These are phyloP conservation scores for Bisporella sp. DNA, from an alignment of 2,329 filamentous ascomycete genomes.

Conservation along the genomic window DNA sequence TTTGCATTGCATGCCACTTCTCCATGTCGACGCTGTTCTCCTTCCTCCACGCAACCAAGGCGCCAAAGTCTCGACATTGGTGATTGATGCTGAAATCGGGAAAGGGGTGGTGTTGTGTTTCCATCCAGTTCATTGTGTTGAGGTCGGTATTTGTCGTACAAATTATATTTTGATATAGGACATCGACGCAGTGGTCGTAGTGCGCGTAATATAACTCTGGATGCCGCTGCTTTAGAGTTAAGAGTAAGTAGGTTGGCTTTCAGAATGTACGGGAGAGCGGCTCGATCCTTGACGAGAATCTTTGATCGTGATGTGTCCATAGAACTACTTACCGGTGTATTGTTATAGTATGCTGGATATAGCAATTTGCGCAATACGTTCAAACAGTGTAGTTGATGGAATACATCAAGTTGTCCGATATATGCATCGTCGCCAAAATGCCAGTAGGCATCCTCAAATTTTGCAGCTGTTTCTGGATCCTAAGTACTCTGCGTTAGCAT, in stretches of 20 bases:
- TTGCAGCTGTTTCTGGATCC: too few species aligned
- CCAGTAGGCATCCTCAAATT: too few species aligned
- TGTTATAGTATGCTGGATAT: conserved; percentile 1
- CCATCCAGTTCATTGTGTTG: conserved; percentile 27
- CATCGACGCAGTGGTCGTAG: too few species aligned
- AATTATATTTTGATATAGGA: conserved; percentile 26
- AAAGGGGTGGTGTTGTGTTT: conserved; percentile 23
- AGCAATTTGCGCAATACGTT: conserved; percentile 17
- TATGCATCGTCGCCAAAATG: conserved; percentile 23
- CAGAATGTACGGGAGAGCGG: background rate
- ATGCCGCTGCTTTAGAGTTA: too few species aligned
- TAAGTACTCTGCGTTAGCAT: too few species aligned
- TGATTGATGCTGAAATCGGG: conserved; percentile 26
- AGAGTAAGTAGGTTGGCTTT: conserved; percentile 18
- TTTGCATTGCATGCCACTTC: too few species aligned
- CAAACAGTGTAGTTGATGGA: conserved; percentile 26
- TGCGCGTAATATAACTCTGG: too few species aligned
- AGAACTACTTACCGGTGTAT: background rate
- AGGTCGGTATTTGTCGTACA: conserved; percentile 26
- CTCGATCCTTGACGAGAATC: too few species aligned
- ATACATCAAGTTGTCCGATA: conserved; percentile 24
- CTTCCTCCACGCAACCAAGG: background rate
- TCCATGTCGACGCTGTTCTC: background rate
- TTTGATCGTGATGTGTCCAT: too few species aligned
- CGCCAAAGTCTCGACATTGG: conserved; percentile 25